Evolutionary conservation across 352 stramenopile species (phyloP), one percentile per base, ranked within the genome.

Genomic region (Globisporangium nagaii): DNA sequence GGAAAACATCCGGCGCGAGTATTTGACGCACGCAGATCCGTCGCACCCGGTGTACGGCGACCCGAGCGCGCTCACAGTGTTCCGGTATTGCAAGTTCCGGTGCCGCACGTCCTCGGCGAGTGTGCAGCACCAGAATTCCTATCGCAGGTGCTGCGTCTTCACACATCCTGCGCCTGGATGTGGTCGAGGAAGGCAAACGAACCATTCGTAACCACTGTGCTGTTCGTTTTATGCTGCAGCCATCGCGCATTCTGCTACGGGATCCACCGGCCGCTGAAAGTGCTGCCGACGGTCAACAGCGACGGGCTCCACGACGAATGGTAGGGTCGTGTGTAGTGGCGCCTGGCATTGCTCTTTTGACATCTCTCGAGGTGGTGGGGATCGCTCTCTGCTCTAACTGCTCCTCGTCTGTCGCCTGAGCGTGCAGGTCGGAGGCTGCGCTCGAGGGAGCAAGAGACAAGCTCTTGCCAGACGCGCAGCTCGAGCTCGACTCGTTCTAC

Each of bases 61-160:
- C 13, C 66, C 75, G 8, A 63, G 62, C 32, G 52, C 69, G 25
- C 66, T 90, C 19, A 87, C 71, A 1, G 66, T 87, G n/a, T 88
- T 90, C 46, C 65, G 79, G 43, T 88, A 82, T 53, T 88, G 80
- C 46, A 65, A 74, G 31, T 86, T 76, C 46, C 77, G 80, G 11
- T 90, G 80, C 42, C 77, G 80, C n/a, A 87, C 80, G 31, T 88
- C 80, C 27, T 87, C 80, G 11, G 75, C 75, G 12, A 88, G 80
- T 22, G 73, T 90, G 30, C 77, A 90, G 48, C 75, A 88, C 49
- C 80, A 90, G 52, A 88, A 90, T 25, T 88, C 77, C 3, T 90
- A 88, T 47, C 73, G 77, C 52, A 88, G 75, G 79, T 90, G 53
- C n/a, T n/a, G n/a, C n/a, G n/a, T n/a, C n/a, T n/a, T n/a, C n/a